Evolutionary conservation across 2,329 filamentous ascomycete species (phyloP).

Genomic region (Colletotrichum magnum): DNA sequence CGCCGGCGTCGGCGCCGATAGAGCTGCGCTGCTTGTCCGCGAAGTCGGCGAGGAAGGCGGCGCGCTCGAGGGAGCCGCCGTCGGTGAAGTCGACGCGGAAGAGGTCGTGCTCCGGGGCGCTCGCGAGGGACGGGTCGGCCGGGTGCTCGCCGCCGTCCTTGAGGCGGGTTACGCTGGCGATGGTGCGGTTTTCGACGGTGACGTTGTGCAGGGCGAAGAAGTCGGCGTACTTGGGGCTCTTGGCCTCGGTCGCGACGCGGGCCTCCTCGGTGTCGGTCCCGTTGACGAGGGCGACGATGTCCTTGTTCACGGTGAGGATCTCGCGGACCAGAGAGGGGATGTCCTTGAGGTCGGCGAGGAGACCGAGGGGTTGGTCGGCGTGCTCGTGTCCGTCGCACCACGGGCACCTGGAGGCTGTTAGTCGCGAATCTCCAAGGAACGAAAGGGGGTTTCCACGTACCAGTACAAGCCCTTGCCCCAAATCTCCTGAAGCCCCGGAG

Average conservation of each 20-base stretch:
- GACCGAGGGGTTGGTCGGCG: constrained; percentile 69
- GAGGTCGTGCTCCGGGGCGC: constrained; percentile 64
- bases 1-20: constrained; percentile 62
- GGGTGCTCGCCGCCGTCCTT: constrained; percentile 55
- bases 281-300: constrained; percentile 72
- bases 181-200: constrained; percentile 69
- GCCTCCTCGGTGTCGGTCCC: constrained; percentile 66
- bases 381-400: constrained; percentile 77
- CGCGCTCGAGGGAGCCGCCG: constrained; percentile 59
- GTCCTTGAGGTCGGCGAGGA: constrained; percentile 61
- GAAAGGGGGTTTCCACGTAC: neutral
- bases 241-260: constrained; percentile 54
- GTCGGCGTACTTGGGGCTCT: constrained; percentile 61
- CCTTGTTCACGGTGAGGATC: constrained; percentile 66
- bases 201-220: constrained; percentile 67
- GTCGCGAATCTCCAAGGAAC: neutral
- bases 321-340: constrained; percentile 63
- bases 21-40: constrained; percentile 61
- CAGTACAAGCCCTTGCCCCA: constrained; percentile 74
- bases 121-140: constrained; percentile 58
- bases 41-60: constrained; percentile 67
- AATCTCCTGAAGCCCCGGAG: constrained; percentile 67
- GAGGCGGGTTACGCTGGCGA: constrained; percentile 63
- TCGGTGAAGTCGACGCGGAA: constrained; percentile 68
- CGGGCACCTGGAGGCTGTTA: constrained; percentile 57